Conservation (phyloP, 176 grass and related monocot genomes). For the Stipa capillata region DNA sequence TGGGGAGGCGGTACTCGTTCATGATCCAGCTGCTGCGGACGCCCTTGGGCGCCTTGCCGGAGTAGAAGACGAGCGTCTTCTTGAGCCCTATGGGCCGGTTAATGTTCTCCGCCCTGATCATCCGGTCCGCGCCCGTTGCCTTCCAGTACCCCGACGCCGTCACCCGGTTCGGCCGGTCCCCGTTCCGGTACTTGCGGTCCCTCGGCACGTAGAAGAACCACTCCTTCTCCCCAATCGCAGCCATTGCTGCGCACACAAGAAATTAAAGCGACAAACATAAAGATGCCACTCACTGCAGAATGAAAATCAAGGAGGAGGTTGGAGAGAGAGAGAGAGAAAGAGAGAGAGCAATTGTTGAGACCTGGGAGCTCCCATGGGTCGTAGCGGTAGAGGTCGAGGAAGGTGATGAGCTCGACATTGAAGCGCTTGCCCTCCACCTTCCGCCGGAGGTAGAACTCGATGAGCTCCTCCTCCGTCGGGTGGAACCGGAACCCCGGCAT, state of each 20-base stretch:
- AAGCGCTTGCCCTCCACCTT: constrained; percentile 97
- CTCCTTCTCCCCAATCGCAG: constrained; percentile 97
- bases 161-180: constrained; percentile 89
- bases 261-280: background rate
- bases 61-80: constrained; percentile 99
- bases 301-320: background rate
- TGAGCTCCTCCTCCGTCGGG: constrained; percentile 98
- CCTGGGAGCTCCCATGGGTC: constrained; percentile 99
- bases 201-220: constrained; percentile 99
- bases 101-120: constrained; percentile 63
- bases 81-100: constrained; percentile 72
- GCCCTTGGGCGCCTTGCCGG: constrained; percentile 96
- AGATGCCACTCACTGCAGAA: background rate
- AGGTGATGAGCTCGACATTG: constrained; percentile 93
- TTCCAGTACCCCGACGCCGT: constrained; percentile 98
- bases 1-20: constrained; percentile 95
- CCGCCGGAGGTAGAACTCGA: constrained; percentile 95
- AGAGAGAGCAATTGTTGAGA: background rate
- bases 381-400: constrained; percentile 94
- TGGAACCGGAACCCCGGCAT: constrained; percentile 99
- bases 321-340: background rate
- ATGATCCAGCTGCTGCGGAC: constrained; percentile 91
- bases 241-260: constrained; percentile 42
- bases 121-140: constrained; percentile 87
- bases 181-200: constrained; percentile 96